Evolutionary conservation across 257 asterid species (phyloP).

Genomic region (Penstemon newberryi): DNA sequence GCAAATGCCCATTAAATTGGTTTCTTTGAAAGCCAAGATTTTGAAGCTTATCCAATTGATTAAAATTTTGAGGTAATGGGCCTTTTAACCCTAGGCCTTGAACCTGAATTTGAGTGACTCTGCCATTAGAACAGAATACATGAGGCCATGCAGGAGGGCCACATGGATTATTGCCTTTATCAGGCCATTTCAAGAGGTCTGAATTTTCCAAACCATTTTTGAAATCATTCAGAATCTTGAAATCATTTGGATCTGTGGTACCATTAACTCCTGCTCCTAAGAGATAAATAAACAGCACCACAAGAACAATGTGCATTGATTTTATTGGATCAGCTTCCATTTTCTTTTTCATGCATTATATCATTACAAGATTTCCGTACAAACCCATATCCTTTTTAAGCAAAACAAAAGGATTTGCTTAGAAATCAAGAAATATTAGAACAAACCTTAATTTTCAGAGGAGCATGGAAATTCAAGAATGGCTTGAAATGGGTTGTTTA

Average conservation of each 20-base stretch:
- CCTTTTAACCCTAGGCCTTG: conserved; percentile 68
- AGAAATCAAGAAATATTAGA: conserved; percentile 6
- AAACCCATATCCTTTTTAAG: conserved; percentile 21
- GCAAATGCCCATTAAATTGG: conserved; percentile 56
- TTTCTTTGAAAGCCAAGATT: conserved; percentile 79
- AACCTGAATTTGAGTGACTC: conserved; percentile 87
- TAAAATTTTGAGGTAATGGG: conserved; percentile 62
- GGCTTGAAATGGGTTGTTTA: conserved; percentile 18
- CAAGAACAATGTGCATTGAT: conserved; percentile 32
- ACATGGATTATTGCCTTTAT: conserved; percentile 64
- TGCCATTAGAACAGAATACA: conserved; percentile 59
- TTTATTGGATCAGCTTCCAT: conserved; percentile 38
- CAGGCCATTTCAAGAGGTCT: conserved; percentile 74
- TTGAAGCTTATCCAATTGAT: conserved; percentile 51
- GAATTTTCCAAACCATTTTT: conserved; percentile 60
- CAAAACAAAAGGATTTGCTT: conserved; percentile 16
- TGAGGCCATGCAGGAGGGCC: conserved; percentile 86
- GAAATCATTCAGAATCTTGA: conserved; percentile 60
- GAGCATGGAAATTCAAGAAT: conserved; percentile 36
- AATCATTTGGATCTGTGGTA: conserved; percentile 59
- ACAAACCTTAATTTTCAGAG: conserved; percentile 31
- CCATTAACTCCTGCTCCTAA: conserved; percentile 36
- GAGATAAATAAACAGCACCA: conserved; percentile 24
- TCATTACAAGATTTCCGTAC: conserved; percentile 28
- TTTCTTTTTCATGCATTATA: conserved; percentile 25